Conservation (phyloP, 2,329 filamentous ascomycete species). For the Neoscytalidium dimidiatum region DNA sequence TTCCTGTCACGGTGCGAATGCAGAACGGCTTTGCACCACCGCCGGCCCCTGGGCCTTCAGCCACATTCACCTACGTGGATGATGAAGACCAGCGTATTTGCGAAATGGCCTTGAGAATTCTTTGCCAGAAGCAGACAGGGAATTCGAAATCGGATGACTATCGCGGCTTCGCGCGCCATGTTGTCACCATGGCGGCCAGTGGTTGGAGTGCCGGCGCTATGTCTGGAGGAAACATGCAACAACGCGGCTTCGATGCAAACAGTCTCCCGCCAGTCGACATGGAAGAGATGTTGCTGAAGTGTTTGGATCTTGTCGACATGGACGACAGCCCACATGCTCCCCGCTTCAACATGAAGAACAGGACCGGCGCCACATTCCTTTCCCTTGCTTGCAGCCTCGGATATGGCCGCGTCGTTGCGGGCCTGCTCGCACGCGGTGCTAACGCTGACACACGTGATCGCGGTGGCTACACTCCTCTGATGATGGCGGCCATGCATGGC, state of each 20-base stretch:
- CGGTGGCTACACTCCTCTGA: slow-evolving; percentile 79
- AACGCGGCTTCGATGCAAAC: neutral
- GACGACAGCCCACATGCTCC: slow-evolving; percentile 71
- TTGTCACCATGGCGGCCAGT: neutral
- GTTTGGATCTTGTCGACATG: slow-evolving; percentile 77
- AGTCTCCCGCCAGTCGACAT: slow-evolving; percentile 47
- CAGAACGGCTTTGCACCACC: slow-evolving; percentile 45
- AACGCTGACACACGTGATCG: slow-evolving; percentile 74
- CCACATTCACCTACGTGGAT: slow-evolving; percentile 69
- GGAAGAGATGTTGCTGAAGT: slow-evolving; percentile 69
- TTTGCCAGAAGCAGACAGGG: slow-evolving; percentile 37
- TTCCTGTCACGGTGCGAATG: slow-evolving; percentile 69
- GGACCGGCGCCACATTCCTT: slow-evolving; percentile 77
- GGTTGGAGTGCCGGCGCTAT: neutral
- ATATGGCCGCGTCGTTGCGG: slow-evolving; percentile 73
- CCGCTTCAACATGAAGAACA: slow-evolving; percentile 64
- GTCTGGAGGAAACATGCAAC: slow-evolving; percentile 22
- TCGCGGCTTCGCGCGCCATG: slow-evolving; percentile 22
- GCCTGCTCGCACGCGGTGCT: slow-evolving; percentile 75
- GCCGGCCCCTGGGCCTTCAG: slow-evolving; percentile 37
- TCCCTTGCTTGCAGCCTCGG: slow-evolving; percentile 77
- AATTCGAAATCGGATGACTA: slow-evolving; percentile 26
- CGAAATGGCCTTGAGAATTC: slow-evolving; percentile 57
- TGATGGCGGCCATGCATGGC: slow-evolving; percentile 76
- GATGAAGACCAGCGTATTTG: slow-evolving; percentile 70